phyloP scores from a whole-genome alignment of 2,329 filamentous ascomycete genomes.

The Hymenoscyphus fraxineus region DNA sequence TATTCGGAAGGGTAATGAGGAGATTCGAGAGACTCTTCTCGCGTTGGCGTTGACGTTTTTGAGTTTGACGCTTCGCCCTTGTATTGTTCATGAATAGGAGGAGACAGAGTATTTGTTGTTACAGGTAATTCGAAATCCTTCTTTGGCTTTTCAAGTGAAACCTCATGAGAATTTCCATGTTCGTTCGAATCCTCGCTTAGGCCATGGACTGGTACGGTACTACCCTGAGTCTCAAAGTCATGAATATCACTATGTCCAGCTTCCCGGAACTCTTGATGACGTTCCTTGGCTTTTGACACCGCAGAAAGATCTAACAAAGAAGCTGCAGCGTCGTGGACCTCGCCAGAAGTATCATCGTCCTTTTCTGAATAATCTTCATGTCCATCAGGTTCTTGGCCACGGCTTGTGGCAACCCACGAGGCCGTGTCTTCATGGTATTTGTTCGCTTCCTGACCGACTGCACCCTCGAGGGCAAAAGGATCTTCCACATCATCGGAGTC shows the following conservation, averaged over 20 bases:
- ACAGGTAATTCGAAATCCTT: neutral
- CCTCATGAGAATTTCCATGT: neutral
- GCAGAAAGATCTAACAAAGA: too few species aligned
- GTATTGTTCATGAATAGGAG: neutral
- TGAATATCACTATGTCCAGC: neutral
- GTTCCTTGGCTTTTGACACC: too few species aligned
- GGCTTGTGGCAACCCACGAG: neutral
- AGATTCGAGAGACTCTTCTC: neutral
- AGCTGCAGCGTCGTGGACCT: too few species aligned
- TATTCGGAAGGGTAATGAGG: slow-evolving; percentile 1
- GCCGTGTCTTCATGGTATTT: neutral
- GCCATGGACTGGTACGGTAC: neutral
- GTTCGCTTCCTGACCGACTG: neutral
- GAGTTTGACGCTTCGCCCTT: neutral
- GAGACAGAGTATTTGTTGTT: neutral
- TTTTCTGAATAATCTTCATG: neutral
- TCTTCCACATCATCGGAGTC: neutral
- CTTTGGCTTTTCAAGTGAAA: neutral
- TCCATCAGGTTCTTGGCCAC: neutral
- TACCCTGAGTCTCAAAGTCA: neutral
- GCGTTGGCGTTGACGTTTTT: neutral
- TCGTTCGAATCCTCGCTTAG: too few species aligned
- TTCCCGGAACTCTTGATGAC: neutral
- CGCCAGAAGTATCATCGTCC: neutral
- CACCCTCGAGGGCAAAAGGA: neutral